These are phyloP conservation scores for Mycena alexandri DNA, from an alignment of 768 basidiomycete species.

Conservation along the genomic window DNA sequence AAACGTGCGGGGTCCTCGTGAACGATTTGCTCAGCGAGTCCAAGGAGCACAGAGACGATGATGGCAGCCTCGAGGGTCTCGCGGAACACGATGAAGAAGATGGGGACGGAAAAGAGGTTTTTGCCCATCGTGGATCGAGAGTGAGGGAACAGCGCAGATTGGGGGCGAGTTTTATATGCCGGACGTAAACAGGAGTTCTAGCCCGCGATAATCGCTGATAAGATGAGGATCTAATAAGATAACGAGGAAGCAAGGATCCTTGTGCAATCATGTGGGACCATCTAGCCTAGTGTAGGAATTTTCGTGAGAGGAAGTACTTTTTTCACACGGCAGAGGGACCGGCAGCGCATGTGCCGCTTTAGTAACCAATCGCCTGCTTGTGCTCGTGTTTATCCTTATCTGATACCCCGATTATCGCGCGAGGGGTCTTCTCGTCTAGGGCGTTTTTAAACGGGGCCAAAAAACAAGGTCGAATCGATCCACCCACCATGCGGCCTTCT, in stretches of 20 bases:
- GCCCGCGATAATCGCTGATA: neutral
- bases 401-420: neutral
- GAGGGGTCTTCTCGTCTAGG: neutral
- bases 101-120: constrained; percentile 88
- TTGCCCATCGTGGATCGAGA: constrained; percentile 64
- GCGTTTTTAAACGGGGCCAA: constrained; percentile 20
- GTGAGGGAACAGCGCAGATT: neutral
- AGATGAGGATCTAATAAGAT: constrained; percentile 6
- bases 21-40: constrained; percentile 90
- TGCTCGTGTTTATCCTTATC: constrained; percentile 13
- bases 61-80: constrained; percentile 94
- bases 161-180: constrained; percentile 9
- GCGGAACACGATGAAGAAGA: constrained; percentile 97
- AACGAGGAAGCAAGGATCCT: neutral
- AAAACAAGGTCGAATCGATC: neutral
- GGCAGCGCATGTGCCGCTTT: too few species aligned
- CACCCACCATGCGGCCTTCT: constrained; percentile 40
- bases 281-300: too few species aligned
- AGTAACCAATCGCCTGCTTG: too few species aligned
- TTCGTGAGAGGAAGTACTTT: too few species aligned
- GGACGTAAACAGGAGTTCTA: neutral
- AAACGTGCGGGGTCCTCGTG: constrained; percentile 49
- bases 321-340: too few species aligned
- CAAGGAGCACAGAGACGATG: constrained; percentile 92
- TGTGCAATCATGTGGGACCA: too few species aligned